Base-by-base conservation (phyloP, 352 stramenopile species). In the Phytophthora brassicae region DNA sequence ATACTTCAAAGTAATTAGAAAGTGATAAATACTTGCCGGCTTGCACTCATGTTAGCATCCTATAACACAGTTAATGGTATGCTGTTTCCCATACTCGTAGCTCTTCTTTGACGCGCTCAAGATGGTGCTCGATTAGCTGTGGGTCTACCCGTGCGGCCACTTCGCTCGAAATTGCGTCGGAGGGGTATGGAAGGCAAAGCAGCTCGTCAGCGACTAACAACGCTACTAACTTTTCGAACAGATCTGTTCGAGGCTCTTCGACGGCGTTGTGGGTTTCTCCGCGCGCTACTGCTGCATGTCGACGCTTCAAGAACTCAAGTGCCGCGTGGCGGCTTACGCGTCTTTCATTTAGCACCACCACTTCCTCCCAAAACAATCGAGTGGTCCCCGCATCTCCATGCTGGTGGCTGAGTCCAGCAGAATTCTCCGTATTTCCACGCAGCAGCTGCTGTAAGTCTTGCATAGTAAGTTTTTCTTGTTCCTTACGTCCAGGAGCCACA, bases 391-490 rank as follows among this genome's bases (percentile, higher is more conserved):
- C 11, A 22, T 9, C 51, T 17, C 13, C 29, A 24, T 20, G 38
- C 33, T 46, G 23, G 31, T 14, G 23, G n/a, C 16, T 12, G 48
- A 41, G 4, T 22, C 17, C 17, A 8, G 11, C 38, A 6, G 22
- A 36, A 45, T 26, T 0, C 22, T 45, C n/a, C 22, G 46, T 52
- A 26, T 59, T 63, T 7, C 68, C 68, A 22, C 75, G 49, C 0
- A 90, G 58, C 24, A 90, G 46, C 29, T 72, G 55, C 9, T 81
- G 62, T 17, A 90, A 48, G 11, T 87, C 72, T 6, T 64, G 60
- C n/a, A 90, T 62, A 16, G 78, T 86, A 14, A 90, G 56, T 23
- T 66, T 70, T 55, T 90, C 81, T 44, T 84, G 75, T 26, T 83
- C 78, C 29, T 86, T 81, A 14, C 70, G 68, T 2, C 74, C 69